Percentiles rank a stretch among this genome's conserved stretches.
Conservation (phyloP, 306 rosid species). For the Inga leiocalycina region DNA sequence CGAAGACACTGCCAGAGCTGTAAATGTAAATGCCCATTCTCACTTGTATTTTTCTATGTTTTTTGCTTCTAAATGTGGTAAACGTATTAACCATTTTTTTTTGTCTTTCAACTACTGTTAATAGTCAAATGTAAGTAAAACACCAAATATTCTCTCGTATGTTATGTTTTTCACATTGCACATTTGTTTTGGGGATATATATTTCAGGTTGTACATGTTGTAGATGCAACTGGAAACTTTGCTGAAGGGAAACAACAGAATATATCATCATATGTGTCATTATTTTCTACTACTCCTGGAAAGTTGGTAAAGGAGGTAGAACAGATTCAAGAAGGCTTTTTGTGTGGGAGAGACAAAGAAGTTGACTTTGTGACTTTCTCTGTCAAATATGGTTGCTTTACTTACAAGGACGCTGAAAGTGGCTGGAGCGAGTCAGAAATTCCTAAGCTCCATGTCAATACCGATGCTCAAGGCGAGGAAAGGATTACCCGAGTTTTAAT, state of each 20-base stretch:
- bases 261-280: conserved; percentile 70
- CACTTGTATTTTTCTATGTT: conserved; percentile 17
- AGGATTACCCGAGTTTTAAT: conserved; percentile 64
- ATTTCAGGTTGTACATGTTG: conserved; percentile 90
- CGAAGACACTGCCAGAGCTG: conserved; percentile 76
- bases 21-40: conserved; percentile 59
- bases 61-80: conserved; percentile 4
- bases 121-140: neutral
- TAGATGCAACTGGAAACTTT: conserved; percentile 60
- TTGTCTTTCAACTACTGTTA: neutral
- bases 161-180: conserved; percentile 23
- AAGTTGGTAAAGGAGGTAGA: conserved; percentile 79
- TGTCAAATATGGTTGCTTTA: conserved; percentile 78
- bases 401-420: conserved; percentile 47
- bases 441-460: conserved; percentile 53
- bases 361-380: conserved; percentile 85
- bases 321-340: conserved; percentile 72
- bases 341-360: conserved; percentile 67
- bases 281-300: conserved; percentile 89
- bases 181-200: neutral
- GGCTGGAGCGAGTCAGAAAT: conserved; percentile 83
- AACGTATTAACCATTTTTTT: too few relatives aligned
- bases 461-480: conserved; percentile 47
- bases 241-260: conserved; percentile 50
- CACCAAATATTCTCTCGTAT: neutral